Evolutionary conservation across 2,329 filamentous ascomycete genomes (phyloP).

Genomic region (Aspergillus sp.): DNA sequence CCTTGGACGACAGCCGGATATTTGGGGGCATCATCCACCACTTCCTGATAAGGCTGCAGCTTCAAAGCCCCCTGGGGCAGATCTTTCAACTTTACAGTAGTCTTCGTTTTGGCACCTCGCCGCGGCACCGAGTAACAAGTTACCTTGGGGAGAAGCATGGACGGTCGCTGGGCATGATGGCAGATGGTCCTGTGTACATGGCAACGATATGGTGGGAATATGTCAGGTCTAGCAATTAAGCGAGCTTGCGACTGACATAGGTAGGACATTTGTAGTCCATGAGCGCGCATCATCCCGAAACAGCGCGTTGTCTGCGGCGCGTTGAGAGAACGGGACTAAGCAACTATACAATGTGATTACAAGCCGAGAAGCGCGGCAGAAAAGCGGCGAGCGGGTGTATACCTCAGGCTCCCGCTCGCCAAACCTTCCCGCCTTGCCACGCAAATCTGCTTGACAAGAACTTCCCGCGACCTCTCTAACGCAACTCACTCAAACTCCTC

Average conservation of each 20-base stretch:
- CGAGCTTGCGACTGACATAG: not conserved
- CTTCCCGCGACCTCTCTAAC: conserved; percentile 32
- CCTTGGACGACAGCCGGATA: conserved; percentile 92
- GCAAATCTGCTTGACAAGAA: conserved; percentile 33
- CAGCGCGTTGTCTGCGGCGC: not conserved
- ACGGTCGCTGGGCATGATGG: conserved; percentile 31
- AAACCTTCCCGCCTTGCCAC: conserved; percentile 39
- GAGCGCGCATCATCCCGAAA: conserved; percentile 27
- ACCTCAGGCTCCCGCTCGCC: conserved; percentile 26
- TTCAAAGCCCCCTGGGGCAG: conserved; percentile 60
- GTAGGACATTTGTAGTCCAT: conserved; percentile 16
- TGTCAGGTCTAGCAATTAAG: not conserved
- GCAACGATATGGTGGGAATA: conserved; percentile 19
- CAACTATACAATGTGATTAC: not conserved
- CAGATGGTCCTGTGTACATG: conserved; percentile 31
- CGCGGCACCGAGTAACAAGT: conserved; percentile 18
- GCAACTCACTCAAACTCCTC: conserved; percentile 27
- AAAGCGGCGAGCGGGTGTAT: conserved; percentile 20
- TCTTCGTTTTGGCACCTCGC: conserved; percentile 40
- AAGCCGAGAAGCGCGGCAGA: conserved; percentile 10
- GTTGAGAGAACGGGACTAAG: not conserved
- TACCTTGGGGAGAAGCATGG: conserved; percentile 20
- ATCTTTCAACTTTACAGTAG: conserved; percentile 47
- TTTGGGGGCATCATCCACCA: conserved; percentile 52
- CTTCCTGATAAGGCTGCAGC: conserved; percentile 43